These are phyloP conservation scores for Saccharum hybrid DNA, from an alignment of 202 grass and related monocot species.

Conservation along the genomic window DNA sequence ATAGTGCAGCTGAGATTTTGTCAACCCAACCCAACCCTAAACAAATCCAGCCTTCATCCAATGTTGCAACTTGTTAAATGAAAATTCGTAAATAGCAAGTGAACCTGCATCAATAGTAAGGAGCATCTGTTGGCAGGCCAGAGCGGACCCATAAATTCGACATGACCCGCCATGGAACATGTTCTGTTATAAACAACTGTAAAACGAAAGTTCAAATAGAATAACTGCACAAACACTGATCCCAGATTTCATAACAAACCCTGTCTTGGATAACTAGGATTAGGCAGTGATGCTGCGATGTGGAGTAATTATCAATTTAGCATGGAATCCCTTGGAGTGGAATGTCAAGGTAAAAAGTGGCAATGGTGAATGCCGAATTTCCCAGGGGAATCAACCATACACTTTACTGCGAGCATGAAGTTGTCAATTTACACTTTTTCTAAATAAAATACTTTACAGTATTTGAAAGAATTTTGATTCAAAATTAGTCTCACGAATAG, in stretches of 20 bases:
- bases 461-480: too few species aligned
- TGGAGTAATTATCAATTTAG: slow-evolving; percentile 34
- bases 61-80: neutral
- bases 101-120: slow-evolving; percentile 4
- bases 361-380: slow-evolving; percentile 29
- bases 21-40: slow-evolving; percentile 39
- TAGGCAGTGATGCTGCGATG: slow-evolving; percentile 37
- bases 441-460: too few species aligned
- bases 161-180: slow-evolving; percentile 44
- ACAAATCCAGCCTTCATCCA: slow-evolving; percentile 24
- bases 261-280: slow-evolving; percentile 17
- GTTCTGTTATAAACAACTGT: slow-evolving; percentile 45
- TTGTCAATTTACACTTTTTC: too few species aligned
- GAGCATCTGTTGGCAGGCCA: slow-evolving; percentile 27
- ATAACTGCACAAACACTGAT: slow-evolving; percentile 17
- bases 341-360: slow-evolving; percentile 52
- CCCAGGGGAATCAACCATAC: too few species aligned
- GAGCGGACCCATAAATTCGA: slow-evolving; percentile 23
- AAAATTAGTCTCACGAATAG: too few species aligned
- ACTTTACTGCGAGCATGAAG: too few species aligned
- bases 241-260: slow-evolving; percentile 29
- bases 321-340: slow-evolving; percentile 29
- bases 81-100: slow-evolving; percentile 24
- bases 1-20: neutral
- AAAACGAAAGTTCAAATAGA: slow-evolving; percentile 27